Evolutionary conservation across 23 red algal genomes (phyloP), one percentile per base, ranked within the genome.

Genomic region (Gracilaria domingensis): DNA sequence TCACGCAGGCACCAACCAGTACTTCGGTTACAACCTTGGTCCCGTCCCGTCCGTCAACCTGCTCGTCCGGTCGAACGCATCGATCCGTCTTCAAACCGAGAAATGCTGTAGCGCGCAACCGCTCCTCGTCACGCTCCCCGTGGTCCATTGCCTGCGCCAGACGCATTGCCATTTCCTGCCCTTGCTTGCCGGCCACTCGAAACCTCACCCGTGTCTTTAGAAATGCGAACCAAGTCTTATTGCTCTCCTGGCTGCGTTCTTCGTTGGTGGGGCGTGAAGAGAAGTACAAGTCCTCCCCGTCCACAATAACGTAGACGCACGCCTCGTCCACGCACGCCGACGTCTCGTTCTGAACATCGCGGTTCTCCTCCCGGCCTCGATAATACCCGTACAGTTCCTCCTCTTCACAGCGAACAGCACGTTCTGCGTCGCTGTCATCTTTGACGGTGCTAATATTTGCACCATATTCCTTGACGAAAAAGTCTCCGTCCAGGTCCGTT

Each of bases 121-220:
- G 67, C 20, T 73, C 67, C 44, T 73, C 67, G 28, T 73, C 67
- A 73, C 67, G 67, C 34, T 73, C 67, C 67, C 67, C 67, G 20
- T 35, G 21, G 20, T 73, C 35, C 67, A 73, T 23, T 40, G 35
- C 67, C 12, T n/a, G 36, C 20, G 67, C 67, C 33, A 73, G 67
- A 12, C 67, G 67, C 33, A 39, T 73, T 24, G 23, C 35, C 67
- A 73, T 44, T 73, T 73, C 12, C 2, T 21, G 33, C 18, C 8
- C 44, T 11, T 3, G 16, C 36, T 44, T 21, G 0, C 44, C 20
- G 16, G 23, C 0, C 2, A 73, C 35, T 39, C 44, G 7, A 35
- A 73, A 73, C 14, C 38, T 40, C 67, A 73, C 67, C 16, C 21
- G 67, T 9, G 67, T 73, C 67, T 73, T 42, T 8, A 73, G 67